These are phyloP conservation scores for Hirsutella rhossiliensis DNA, from an alignment of 2,329 filamentous ascomycete genomes.

Conservation along the genomic window DNA sequence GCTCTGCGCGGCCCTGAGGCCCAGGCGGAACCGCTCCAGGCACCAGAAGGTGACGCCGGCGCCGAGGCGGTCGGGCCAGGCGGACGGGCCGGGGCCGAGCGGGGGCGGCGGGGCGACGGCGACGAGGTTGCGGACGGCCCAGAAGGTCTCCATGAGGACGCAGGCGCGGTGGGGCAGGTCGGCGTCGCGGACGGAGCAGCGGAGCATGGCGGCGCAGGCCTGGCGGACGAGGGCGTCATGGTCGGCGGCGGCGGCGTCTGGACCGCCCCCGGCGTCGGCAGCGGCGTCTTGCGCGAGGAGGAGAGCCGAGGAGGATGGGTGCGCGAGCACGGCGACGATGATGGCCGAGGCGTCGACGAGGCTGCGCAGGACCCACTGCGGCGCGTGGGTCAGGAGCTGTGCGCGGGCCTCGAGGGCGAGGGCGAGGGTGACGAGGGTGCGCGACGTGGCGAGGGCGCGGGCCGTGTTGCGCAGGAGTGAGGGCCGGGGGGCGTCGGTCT, in stretches of 20 bases:
- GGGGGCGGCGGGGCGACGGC: constrained; percentile 9
- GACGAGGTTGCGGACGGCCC: constrained; percentile 26
- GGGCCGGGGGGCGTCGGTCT: constrained; percentile 10
- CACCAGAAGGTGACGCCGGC: constrained; percentile 39
- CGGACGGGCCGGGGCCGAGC: constrained; percentile 26
- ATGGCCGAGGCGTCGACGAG: constrained; percentile 33
- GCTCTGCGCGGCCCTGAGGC: constrained; percentile 24
- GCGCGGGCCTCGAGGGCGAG: constrained; percentile 28
- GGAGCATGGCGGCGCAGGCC: constrained; percentile 22
- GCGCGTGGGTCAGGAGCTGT: constrained; percentile 31
- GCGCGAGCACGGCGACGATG: constrained; percentile 27
- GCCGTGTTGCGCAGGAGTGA: constrained; percentile 30
- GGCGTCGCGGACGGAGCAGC: constrained; percentile 33
- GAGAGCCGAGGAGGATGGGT: constrained; percentile 30
- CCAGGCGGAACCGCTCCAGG: constrained; percentile 31
- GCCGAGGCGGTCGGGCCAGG: constrained; percentile 32
- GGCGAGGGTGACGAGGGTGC: constrained; percentile 29
- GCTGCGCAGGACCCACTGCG: constrained; percentile 36
- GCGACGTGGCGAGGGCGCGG: constrained; percentile 35
- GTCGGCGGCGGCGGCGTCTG: constrained; percentile 8
- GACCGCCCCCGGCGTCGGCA: not conserved
- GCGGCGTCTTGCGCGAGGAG: constrained; percentile 14
- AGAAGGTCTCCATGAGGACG: constrained; percentile 37
- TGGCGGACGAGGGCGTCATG: constrained; percentile 17
- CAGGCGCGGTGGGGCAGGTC: constrained; percentile 34